Base-by-base conservation (phyloP, 768 basidiomycete genomes). In the Artomyces pyxidatus region DNA sequence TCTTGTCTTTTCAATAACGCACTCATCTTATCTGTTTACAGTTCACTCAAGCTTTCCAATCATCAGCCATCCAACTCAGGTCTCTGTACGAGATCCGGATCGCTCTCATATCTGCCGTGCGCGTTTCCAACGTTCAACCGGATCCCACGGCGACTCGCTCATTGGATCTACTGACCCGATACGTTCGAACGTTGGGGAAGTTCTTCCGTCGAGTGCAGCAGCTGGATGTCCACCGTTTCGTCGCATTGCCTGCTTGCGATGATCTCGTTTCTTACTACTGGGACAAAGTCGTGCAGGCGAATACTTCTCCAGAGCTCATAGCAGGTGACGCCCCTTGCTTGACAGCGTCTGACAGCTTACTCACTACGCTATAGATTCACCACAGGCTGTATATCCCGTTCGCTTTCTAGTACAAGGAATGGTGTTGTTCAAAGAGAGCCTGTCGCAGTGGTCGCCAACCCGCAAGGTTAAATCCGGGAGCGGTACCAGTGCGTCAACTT, bases 341-440 rank as follows among this genome's bases (percentile, higher is more conserved):
- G 35, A 17, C n/a, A 3, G 42, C 17, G n/a, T n/a, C n/a, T n/a
- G 21, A 27, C 14, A 17, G 25, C 16, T 47, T 28, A 40, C 48
- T 29, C 16, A 42, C 28, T 25, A 19, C n/a, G 46, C 17, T 29
- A 14, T 50, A 90, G 87, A 91, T 61, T 76, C 80, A 0, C 61
- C 70, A 26, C 65, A 71, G 38, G 84, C 81, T 2, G 63, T 82
- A 2, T 90, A 82, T 60, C 89, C 90, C n/a, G 71, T 86, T 21
- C 79, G 83, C 10, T 81, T 87, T 58, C 69, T 92, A 49, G 85
- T 91, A 0, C 88, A 90, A 59, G 85, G 83, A 3, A 83, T 92
- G 81, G 83, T 86, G 6, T 67, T 92, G 8, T 91, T 92, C 68
- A 88, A 85, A 57, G 89, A 90, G 50, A 86, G 78, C 54, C 72